phyloP scores from a whole-genome alignment of 306 rosid species.

The Prunus dulcis region DNA sequence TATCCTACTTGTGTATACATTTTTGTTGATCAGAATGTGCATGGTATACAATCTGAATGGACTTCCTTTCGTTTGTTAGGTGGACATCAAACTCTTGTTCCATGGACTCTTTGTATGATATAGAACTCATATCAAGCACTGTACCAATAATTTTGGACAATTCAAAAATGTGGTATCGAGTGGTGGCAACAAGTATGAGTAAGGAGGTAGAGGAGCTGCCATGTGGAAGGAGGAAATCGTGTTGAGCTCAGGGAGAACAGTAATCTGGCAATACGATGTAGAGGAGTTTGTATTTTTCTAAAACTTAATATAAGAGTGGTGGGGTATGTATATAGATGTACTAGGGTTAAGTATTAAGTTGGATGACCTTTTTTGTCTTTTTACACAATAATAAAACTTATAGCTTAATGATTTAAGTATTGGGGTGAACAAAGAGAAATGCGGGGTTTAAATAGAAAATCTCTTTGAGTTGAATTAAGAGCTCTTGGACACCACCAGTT shows the following conservation, averaged over 20 bases:
- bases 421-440: rapidly evolving
- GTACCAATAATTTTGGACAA: slow-evolving; percentile 82
- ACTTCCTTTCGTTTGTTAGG: slow-evolving; percentile 39
- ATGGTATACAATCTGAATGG: slow-evolving; percentile 4
- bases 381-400: too few species aligned
- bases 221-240: slow-evolving; percentile 57
- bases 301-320: too few species aligned
- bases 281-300: too few species aligned
- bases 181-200: slow-evolving; percentile 67
- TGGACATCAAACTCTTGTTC: slow-evolving; percentile 78
- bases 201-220: slow-evolving; percentile 71
- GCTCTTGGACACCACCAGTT: too few species aligned
- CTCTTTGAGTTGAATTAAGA: too few species aligned
- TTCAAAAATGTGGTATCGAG: slow-evolving; percentile 80
- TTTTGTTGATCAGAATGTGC: not conserved
- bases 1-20: not conserved
- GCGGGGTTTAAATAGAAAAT: too few species aligned
- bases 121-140: slow-evolving; percentile 61
- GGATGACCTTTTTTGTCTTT: too few species aligned
- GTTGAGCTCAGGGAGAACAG: slow-evolving; percentile 54
- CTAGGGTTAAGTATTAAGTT: too few species aligned
- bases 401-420: too few species aligned
- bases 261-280: not conserved
- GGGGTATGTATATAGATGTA: too few species aligned
- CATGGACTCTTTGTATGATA: slow-evolving; percentile 84